Evolutionary conservation across 2,329 filamentous ascomycete species (phyloP).

Genomic region (Orbilia javanica): DNA sequence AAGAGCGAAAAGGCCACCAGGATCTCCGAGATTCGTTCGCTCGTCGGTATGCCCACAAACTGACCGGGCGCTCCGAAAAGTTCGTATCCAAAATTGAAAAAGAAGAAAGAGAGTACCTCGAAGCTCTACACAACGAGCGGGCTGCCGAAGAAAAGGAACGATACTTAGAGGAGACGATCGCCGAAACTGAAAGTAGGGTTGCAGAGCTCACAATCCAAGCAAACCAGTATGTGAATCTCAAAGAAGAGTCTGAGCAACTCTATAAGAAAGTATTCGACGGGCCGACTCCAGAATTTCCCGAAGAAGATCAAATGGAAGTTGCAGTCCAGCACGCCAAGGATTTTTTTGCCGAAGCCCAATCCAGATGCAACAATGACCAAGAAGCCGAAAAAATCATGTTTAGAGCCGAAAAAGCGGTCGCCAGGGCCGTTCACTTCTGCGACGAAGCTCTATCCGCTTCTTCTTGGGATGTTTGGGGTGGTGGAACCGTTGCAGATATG

Average conservation of each 20-base stretch:
- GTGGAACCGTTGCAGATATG: conserved; percentile 67
- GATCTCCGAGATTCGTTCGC: conserved; percentile 70
- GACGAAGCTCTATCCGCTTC: conserved; percentile 67
- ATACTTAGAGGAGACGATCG: conserved; percentile 65
- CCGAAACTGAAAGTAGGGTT: conserved; percentile 65
- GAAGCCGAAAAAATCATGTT: conserved; percentile 66
- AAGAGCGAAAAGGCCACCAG: conserved; percentile 70
- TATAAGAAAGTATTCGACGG: conserved; percentile 71
- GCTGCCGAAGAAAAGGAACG: conserved; percentile 67
- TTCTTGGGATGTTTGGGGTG: conserved; percentile 69
- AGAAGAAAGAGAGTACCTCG: conserved; percentile 71
- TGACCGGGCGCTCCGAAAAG: conserved; percentile 69
- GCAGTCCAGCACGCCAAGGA: conserved; percentile 64
- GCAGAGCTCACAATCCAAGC: conserved; percentile 64
- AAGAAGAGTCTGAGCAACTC: conserved; percentile 69
- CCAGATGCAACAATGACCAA: conserved; percentile 65
- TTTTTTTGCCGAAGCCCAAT: conserved; percentile 65
- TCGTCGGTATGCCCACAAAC: conserved; percentile 70
- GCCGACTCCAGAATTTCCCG: conserved; percentile 69
- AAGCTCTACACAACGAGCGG: conserved; percentile 69
- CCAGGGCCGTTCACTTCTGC: conserved; percentile 66
- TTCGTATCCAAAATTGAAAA: conserved; percentile 69
- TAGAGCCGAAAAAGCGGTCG: conserved; percentile 65
- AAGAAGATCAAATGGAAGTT: conserved; percentile 69
- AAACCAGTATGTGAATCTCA: conserved; percentile 65